phyloP scores from a whole-genome alignment of 352 stramenopile species.

The Blastocystis sp. region DNA sequence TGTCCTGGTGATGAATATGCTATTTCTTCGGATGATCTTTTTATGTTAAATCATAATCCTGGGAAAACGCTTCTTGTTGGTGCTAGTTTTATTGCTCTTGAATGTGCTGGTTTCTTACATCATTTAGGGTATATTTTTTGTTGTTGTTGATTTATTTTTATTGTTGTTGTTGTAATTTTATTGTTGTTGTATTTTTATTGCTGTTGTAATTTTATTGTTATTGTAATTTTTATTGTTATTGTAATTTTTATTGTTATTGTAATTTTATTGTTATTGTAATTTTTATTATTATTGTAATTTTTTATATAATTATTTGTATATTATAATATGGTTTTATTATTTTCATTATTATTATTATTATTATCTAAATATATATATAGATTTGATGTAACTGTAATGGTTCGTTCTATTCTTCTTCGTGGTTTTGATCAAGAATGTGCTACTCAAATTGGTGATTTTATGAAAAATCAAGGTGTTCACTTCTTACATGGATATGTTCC shows the following conservation, averaged over 20 bases:
- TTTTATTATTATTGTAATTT: no score
- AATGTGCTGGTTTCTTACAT: slow-evolving; percentile 84
- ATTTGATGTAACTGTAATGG: slow-evolving; percentile 76
- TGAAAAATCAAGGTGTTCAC: slow-evolving; percentile 67
- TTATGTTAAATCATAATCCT: slow-evolving; percentile 51
- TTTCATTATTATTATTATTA: no score
- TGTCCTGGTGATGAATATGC: slow-evolving; percentile 72
- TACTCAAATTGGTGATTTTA: slow-evolving; percentile 71
- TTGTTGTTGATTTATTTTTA: no score
- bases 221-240: no score
- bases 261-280: no score
- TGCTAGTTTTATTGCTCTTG: slow-evolving; percentile 85
- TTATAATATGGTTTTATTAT: no score
- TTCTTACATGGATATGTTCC: slow-evolving; percentile 72
- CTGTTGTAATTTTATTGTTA: no score
- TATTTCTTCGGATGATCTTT: slow-evolving; percentile 59
- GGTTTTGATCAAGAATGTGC: slow-evolving; percentile 89
- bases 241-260: no score
- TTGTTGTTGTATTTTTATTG: no score
- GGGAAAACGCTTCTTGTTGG: slow-evolving; percentile 86
- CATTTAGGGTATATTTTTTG: slow-evolving; percentile 76
- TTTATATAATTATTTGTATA: no score
- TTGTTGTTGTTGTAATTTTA: no score
- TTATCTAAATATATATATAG: no score
- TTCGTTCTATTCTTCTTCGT: slow-evolving; percentile 81